Evolutionary conservation across 2,329 filamentous ascomycete species (phyloP).

Genomic region (Bipolaris victoriae): DNA sequence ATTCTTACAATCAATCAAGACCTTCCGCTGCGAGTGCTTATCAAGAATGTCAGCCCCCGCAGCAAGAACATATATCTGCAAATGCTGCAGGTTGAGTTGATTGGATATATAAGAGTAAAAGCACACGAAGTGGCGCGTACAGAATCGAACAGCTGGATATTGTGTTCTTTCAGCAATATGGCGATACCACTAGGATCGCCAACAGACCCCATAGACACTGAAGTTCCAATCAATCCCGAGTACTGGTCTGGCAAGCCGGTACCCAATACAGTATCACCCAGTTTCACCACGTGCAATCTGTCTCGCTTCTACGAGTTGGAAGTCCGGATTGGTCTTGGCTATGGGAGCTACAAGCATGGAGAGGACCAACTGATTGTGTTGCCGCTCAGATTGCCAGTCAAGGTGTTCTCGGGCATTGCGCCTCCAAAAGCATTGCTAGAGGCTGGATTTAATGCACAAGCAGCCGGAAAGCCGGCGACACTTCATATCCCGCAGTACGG

Average conservation of each 20-base stretch:
- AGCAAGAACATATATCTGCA: conserved; percentile 75
- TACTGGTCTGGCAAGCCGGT: conserved; percentile 76
- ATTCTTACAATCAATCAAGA: conserved; percentile 90
- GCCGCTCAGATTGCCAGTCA: conserved; percentile 77
- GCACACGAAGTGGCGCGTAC: conserved; percentile 75
- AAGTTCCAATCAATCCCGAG: conserved; percentile 71
- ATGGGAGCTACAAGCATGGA: conserved; percentile 64
- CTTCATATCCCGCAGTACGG: conserved; percentile 23
- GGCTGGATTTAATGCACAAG: conserved; percentile 57
- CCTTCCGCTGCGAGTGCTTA: conserved; percentile 77
- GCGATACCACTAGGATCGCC: conserved; percentile 69
- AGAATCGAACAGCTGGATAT: conserved; percentile 76
- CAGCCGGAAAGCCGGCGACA: conserved; percentile 17
- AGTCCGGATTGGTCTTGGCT: conserved; percentile 76
- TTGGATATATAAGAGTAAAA: conserved; percentile 78
- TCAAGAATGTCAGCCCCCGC: conserved; percentile 75
- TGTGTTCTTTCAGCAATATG: conserved; percentile 75
- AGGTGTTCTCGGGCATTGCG: conserved; percentile 85
- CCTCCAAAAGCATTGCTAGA: conserved; percentile 79
- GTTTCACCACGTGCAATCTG: conserved; percentile 89
- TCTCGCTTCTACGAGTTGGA: conserved; percentile 82
- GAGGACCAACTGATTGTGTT: conserved; percentile 77
- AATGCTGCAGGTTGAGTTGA: conserved; percentile 79
- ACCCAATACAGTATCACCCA: conserved; percentile 85
- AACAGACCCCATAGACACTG: conserved; percentile 65